Percentiles rank a stretch among this genome's conserved stretches.
phyloP scores from a whole-genome alignment of 2,329 filamentous ascomycete genomes.

The Myriosclerotinia curreyana region DNA sequence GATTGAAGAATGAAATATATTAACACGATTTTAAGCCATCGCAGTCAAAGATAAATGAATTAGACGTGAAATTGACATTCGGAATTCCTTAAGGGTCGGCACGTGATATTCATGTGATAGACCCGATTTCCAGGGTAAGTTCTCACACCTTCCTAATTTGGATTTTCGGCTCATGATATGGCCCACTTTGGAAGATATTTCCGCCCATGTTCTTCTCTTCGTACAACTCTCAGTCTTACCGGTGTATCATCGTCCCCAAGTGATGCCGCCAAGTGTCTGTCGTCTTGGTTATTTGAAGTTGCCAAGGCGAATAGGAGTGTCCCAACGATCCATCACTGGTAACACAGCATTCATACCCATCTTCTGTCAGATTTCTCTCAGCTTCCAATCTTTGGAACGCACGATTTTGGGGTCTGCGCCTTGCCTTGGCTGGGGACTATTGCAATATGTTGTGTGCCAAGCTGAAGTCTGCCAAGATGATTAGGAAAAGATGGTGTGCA shows the following conservation, averaged over 20 bases:
- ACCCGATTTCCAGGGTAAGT: background rate
- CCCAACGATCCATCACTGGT: slow-evolving; percentile 1
- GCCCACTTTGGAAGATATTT: background rate
- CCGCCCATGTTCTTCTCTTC: background rate
- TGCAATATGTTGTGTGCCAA: background rate
- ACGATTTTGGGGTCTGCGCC: background rate
- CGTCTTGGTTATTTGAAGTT: background rate
- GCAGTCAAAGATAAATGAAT: no score
- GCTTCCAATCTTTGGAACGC: background rate
- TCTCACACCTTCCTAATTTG: background rate
- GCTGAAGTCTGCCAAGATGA: slow-evolving; percentile 9
- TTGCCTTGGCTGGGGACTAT: background rate
- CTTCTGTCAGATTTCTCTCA: background rate
- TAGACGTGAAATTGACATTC: background rate
- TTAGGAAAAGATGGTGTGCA: slow-evolving; percentile 10
- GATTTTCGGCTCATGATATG: slow-evolving; percentile 2
- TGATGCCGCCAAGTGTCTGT: background rate
- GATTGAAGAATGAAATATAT: background rate
- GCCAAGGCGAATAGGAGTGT: background rate
- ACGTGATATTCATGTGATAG: slow-evolving; percentile 10
- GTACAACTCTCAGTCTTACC: background rate
- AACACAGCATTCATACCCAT: background rate
- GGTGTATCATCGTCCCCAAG: background rate
- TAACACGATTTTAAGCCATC: background rate
- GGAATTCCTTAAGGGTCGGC: background rate